Evolutionary conservation across 2,329 filamentous ascomycete genomes (phyloP), one percentile per base, ranked within the genome.

Genomic region (Lecanosticta acicola): DNA sequence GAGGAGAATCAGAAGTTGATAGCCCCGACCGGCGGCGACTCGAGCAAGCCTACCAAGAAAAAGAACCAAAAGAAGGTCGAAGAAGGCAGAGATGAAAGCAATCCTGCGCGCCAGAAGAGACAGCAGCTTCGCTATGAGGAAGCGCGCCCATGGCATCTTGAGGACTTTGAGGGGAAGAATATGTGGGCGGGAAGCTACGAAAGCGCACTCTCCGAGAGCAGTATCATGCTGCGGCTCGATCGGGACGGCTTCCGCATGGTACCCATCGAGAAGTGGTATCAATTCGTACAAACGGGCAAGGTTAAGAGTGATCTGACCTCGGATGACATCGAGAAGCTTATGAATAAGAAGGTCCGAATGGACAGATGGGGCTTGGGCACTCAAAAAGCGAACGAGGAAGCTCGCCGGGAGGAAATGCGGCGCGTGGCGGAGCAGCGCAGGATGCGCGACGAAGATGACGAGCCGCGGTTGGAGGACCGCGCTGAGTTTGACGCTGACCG

Each of bases 201-300:
- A 59, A 85, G 85, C 19, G 87, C 89, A 14, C 76, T 97, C 32
- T 95, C 91, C 0, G 84, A 91, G 59, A 76, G 73, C 1, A 83
- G 87, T 41, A 87, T 89, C 41, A 84, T 94, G 54, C 84, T 94
- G 43, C 78, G 91, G 32, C 84, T 88, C 26, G 78, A 81, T 32
- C 77, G 80, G 8, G 75, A 75, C 1, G 80, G 58, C 10, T 93
- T 94, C 63, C 82, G 83, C 48, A 86, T 97, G 81, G 76, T 95
- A 2, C 94, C 94, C 0, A 70, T 97, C 14, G 91, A 98, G 68
- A 95, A 96, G 62, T 96, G 87, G 83, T 98, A 98, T 70, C 85
- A 81, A 45, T 94, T 95, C 63, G 83, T 79, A 3, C 77, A 83
- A 35, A 91, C 91, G 1, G 59, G 59, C 41, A 58, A 60, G 64